These are phyloP conservation scores for Jamesozyma jinghongensis DNA, from an alignment of 805 yeast species.

Conservation along the genomic window DNA sequence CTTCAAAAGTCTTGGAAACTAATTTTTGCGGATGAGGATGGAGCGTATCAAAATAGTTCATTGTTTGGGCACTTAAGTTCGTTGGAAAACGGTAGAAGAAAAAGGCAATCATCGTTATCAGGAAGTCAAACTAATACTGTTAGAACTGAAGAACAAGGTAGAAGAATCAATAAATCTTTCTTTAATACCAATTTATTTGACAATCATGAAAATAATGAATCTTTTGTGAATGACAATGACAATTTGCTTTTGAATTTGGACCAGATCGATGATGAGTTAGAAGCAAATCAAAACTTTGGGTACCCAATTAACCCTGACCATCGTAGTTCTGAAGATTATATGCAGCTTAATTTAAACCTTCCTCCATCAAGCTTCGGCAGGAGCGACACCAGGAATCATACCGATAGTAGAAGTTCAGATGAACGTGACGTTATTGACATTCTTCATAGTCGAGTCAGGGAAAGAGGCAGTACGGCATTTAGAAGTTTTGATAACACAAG, in stretches of 20 bases:
- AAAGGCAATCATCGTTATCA: slow-evolving; percentile 9
- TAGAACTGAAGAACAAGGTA: slow-evolving; percentile 22
- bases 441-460: slow-evolving; percentile 11
- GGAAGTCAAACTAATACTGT: slow-evolving; percentile 20
- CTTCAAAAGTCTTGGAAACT: slow-evolving; percentile 13
- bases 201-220: background rate
- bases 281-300: slow-evolving; percentile 7
- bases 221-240: background rate
- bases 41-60: background rate
- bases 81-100: slow-evolving; percentile 13
- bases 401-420: slow-evolving; percentile 10
- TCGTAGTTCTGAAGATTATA: slow-evolving; percentile 6
- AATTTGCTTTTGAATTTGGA: slow-evolving; percentile 19
- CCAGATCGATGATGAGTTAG: slow-evolving; percentile 26
- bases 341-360: slow-evolving; percentile 20
- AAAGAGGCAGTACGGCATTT: background rate
- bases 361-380: slow-evolving; percentile 30
- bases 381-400: slow-evolving; percentile 12
- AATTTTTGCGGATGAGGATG: background rate
- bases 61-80: background rate
- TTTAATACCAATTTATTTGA: background rate
- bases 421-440: slow-evolving; percentile 11
- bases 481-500: background rate
- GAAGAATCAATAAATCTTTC: slow-evolving; percentile 10
- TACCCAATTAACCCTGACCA: slow-evolving; percentile 1